A percentile compares a stretch with the other conserved stretches of the same genome.
phyloP scores from a whole-genome alignment of 2,329 filamentous ascomycete species.

The Sordariomycetes sp. region DNA sequence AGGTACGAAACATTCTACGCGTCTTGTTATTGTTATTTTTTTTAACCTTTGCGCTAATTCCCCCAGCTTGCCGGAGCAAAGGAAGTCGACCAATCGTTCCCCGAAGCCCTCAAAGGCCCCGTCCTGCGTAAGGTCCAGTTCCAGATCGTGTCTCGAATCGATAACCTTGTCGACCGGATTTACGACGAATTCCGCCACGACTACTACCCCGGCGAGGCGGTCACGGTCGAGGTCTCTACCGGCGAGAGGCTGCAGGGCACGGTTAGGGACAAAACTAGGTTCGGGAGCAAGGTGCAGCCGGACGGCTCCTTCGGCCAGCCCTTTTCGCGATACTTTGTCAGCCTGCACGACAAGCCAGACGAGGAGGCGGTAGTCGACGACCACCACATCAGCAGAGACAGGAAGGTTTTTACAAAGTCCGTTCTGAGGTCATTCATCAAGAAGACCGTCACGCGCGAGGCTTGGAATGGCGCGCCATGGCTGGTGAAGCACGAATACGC shows the following conservation, averaged over 20 bases:
- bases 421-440: constrained; percentile 92
- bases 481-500: constrained; percentile 82
- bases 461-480: constrained; percentile 96
- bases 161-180: constrained; percentile 61
- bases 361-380: constrained; percentile 73
- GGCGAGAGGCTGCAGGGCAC: constrained; percentile 62
- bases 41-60: constrained; percentile 1
- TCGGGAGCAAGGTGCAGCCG: constrained; percentile 47
- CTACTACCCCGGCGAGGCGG: constrained; percentile 81
- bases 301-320: constrained; percentile 63
- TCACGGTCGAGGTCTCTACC: constrained; percentile 60
- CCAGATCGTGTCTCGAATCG: constrained; percentile 78
- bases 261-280: constrained; percentile 77
- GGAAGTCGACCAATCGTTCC: constrained; percentile 86
- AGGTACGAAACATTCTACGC: constrained; percentile 42
- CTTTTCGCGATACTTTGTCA: constrained; percentile 72
- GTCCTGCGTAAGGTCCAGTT: constrained; percentile 88
- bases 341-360: constrained; percentile 54
- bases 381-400: constrained; percentile 73
- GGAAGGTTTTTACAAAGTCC: constrained; percentile 88
- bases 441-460: constrained; percentile 81
- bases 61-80: constrained; percentile 63
- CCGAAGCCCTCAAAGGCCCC: constrained; percentile 81
- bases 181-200: constrained; percentile 77
- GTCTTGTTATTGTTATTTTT: not conserved